Evolutionary conservation across 345 rosid genomes (phyloP).

Genomic region (Trapa incisa): DNA sequence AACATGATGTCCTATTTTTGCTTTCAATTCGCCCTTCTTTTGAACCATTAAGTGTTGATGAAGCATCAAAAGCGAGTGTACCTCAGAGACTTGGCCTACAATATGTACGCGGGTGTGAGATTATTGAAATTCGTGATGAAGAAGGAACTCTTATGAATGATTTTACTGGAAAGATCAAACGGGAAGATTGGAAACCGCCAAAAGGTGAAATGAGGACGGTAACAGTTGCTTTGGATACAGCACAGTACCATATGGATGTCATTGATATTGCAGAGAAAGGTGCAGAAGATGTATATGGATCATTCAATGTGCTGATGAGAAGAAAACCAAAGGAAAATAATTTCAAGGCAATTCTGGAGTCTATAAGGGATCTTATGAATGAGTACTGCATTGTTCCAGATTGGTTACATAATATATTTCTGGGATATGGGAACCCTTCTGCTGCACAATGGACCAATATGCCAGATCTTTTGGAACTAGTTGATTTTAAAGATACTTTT

Average conservation of each 20-base stretch:
- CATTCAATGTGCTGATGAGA: conserved; percentile 87
- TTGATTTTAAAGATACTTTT: conserved; percentile 94
- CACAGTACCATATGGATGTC: conserved; percentile 97
- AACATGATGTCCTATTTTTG: conserved; percentile 95
- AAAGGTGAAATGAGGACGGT: conserved; percentile 93
- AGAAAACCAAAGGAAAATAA: conserved; percentile 99
- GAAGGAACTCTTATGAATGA: conserved; percentile 95
- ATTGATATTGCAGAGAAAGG: conserved; percentile 86
- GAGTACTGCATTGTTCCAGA: conserved; percentile 97
- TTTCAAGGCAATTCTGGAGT: conserved; percentile 95
- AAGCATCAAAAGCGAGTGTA: conserved; percentile 79
- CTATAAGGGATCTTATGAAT: conserved; percentile 99
- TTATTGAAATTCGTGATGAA: conserved; percentile 84
- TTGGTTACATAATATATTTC: conserved; percentile 89
- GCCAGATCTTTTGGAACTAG: conserved; percentile 81
- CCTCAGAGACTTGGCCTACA: conserved; percentile 94
- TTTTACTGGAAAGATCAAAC: conserved; percentile 80
- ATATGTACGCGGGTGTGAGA: conserved; percentile 88
- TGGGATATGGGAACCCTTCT: conserved; percentile 98
- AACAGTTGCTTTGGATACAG: conserved; percentile 86
- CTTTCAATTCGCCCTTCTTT: conserved; percentile 79
- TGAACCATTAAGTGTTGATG: conserved; percentile 94
- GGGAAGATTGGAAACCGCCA: conserved; percentile 98
- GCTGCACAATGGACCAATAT: conserved; percentile 98
- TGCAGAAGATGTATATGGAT: conserved; percentile 79